These are phyloP conservation scores for Penicillium sp. DNA, from an alignment of 2,329 filamentous ascomycete genomes.

Conservation along the genomic window DNA sequence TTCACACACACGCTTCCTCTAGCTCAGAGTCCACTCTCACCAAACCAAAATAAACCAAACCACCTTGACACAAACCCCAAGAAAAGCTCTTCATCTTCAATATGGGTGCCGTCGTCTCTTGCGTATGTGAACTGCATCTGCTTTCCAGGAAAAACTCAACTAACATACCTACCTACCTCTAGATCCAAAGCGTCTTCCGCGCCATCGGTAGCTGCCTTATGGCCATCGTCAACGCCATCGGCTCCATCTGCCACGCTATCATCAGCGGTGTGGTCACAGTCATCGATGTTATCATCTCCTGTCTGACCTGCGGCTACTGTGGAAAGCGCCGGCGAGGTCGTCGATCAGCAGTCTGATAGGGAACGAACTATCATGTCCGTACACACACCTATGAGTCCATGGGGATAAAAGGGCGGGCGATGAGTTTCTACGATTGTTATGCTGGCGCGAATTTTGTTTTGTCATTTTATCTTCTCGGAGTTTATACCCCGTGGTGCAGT, in stretches of 20 bases:
- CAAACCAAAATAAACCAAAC: slow-evolving; percentile 16
- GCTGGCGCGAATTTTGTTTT: background rate
- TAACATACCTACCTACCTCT: slow-evolving; percentile 9
- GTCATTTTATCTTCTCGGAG: background rate
- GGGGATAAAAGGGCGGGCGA: background rate
- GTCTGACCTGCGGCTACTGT: slow-evolving; percentile 52
- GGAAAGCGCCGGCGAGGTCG: slow-evolving; percentile 30
- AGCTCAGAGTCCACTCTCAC: slow-evolving; percentile 19
- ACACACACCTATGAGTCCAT: background rate
- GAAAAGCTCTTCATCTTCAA: slow-evolving; percentile 33
- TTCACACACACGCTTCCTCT: slow-evolving; percentile 31
- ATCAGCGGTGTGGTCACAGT: slow-evolving; percentile 65
- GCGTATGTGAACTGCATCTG: slow-evolving; percentile 59
- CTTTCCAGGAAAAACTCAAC: slow-evolving; percentile 23
- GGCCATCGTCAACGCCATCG: slow-evolving; percentile 67
- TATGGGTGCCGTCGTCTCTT: slow-evolving; percentile 83
- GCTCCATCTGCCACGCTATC: slow-evolving; percentile 62
- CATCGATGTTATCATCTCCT: slow-evolving; percentile 65
- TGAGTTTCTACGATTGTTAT: slow-evolving; percentile 7
- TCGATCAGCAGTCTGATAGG: slow-evolving; percentile 22
- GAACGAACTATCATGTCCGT: background rate
- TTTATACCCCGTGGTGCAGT: slow-evolving; percentile 7
- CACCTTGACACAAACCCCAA: slow-evolving; percentile 8
- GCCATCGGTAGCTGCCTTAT: slow-evolving; percentile 67
- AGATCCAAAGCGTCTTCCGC: slow-evolving; percentile 60